Evolutionary conservation across 2,329 filamentous ascomycete species (phyloP).

Genomic region (Delphinella strobiligena): DNA sequence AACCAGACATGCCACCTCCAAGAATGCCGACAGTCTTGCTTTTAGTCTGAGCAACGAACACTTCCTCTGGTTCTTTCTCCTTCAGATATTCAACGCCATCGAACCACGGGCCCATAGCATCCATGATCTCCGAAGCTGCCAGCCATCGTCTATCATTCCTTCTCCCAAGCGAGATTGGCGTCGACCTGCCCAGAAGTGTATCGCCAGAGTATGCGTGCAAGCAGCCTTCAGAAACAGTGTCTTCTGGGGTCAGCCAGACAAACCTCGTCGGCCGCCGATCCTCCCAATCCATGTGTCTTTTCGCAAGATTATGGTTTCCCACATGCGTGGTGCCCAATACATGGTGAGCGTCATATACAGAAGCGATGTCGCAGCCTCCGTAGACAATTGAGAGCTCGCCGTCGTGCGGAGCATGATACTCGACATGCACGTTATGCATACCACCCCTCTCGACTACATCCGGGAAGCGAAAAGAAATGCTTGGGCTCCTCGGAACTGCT

Average conservation of each 20-base stretch:
- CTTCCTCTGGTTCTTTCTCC: slow-evolving; percentile 39
- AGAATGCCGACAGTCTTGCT: slow-evolving; percentile 49
- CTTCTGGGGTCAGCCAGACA: slow-evolving; percentile 34
- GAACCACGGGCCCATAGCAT: slow-evolving; percentile 51
- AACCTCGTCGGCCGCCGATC: slow-evolving; percentile 32
- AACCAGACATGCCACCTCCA: slow-evolving; percentile 52
- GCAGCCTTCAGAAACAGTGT: slow-evolving; percentile 28
- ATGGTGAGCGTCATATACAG: slow-evolving; percentile 28
- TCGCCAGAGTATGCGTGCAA: slow-evolving; percentile 32
- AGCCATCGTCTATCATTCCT: slow-evolving; percentile 24
- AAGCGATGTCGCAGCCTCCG: slow-evolving; percentile 29
- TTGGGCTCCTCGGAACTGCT: slow-evolving; percentile 1
- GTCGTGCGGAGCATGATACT: slow-evolving; percentile 29
- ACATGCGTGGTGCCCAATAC: slow-evolving; percentile 30
- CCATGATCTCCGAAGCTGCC: slow-evolving; percentile 36
- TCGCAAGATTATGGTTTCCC: slow-evolving; percentile 19
- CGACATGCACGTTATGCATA: slow-evolving; percentile 39
- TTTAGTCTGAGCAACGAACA: slow-evolving; percentile 44
- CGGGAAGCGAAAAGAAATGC: slow-evolving; percentile 4
- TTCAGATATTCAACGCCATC: slow-evolving; percentile 50
- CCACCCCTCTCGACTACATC: slow-evolving; percentile 16
- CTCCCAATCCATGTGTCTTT: slow-evolving; percentile 14
- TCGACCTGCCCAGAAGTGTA: slow-evolving; percentile 29
- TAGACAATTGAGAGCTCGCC: slow-evolving; percentile 34
- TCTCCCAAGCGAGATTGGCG: slow-evolving; percentile 25